A percentile compares a stretch with the other conserved stretches of the same genome.
Conservation (phyloP, 257 asterid species). For the Orobanche coerulescens region DNA sequence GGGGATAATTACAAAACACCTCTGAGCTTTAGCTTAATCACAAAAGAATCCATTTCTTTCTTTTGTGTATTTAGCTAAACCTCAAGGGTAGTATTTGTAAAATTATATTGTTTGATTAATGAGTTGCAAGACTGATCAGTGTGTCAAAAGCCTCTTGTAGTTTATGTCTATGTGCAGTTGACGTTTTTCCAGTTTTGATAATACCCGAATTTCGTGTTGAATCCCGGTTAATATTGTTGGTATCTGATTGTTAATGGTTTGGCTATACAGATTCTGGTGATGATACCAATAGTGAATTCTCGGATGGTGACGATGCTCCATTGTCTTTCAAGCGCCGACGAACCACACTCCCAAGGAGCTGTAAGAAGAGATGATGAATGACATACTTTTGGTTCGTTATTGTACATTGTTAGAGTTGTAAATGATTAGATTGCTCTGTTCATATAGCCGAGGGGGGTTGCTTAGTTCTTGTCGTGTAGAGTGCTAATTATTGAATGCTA, state of each 20-base stretch:
- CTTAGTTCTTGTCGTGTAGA: background rate
- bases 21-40: background rate
- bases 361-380: slow-evolving; percentile 20
- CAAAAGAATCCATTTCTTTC: no score
- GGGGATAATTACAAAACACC: background rate
- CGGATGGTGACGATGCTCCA: background rate
- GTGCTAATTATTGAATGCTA: background rate
- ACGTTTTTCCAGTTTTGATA: no score
- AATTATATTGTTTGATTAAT: background rate
- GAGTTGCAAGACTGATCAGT: background rate
- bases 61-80: background rate
- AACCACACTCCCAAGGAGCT: slow-evolving; percentile 20
- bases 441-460: background rate
- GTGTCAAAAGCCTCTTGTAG: no score
- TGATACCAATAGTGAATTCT: background rate
- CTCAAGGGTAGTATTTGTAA: background rate
- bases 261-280: background rate
- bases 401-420: background rate
- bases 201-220: no score
- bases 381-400: background rate
- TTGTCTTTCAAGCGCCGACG: slow-evolving; percentile 20
- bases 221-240: background rate
- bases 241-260: background rate
- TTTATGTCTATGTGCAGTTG: no score
- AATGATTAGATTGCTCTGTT: background rate